These are phyloP conservation scores for Aspergillus ostianus DNA, from an alignment of 495 filamentous ascomycete genomes.

Conservation along the genomic window DNA sequence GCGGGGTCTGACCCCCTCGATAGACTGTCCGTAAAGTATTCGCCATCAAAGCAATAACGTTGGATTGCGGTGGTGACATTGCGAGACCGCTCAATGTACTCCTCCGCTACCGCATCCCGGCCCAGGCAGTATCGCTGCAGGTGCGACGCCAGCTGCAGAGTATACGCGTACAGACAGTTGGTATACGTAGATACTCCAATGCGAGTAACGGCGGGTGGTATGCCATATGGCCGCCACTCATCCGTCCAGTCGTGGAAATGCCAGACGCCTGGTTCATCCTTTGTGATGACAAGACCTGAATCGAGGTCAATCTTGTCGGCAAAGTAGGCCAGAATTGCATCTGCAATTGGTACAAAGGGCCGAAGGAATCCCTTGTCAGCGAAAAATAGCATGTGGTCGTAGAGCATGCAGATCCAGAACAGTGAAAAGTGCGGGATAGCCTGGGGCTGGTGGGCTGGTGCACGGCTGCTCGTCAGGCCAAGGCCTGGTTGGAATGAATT, in stretches of 20 bases:
- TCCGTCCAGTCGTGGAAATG: slow-evolving; percentile 42
- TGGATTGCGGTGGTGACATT: slow-evolving; percentile 24
- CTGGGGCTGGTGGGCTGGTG: slow-evolving; percentile 35
- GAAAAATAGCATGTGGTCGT: slow-evolving; percentile 38
- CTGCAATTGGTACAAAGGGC: slow-evolving; percentile 31
- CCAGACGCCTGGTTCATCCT: slow-evolving; percentile 29
- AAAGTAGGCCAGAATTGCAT: slow-evolving; percentile 40
- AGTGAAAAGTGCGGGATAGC: slow-evolving; percentile 37
- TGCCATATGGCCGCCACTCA: slow-evolving; percentile 36
- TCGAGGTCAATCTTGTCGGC: slow-evolving; percentile 25
- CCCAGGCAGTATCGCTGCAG: slow-evolving; percentile 28
- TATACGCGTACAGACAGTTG: slow-evolving; percentile 38
- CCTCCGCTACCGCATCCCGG: slow-evolving; percentile 30
- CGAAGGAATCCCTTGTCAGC: slow-evolving; percentile 29
- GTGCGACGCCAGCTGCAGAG: slow-evolving; percentile 25
- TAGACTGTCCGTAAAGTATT: slow-evolving; percentile 33
- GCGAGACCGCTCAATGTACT: slow-evolving; percentile 31
- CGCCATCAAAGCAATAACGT: slow-evolving; percentile 33
- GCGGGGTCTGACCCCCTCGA: slow-evolving; percentile 22
- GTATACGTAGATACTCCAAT: slow-evolving; percentile 35
- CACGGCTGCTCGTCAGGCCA: slow-evolving; percentile 37
- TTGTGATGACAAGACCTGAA: slow-evolving; percentile 35
- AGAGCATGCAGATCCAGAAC: slow-evolving; percentile 36
- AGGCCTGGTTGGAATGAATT: slow-evolving; percentile 28
- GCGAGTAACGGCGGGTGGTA: slow-evolving; percentile 29